Evolutionary conservation across 441 rosid genomes (phyloP), one percentile per base, ranked within the genome.

Genomic region (Metrosideros polymorpha): DNA sequence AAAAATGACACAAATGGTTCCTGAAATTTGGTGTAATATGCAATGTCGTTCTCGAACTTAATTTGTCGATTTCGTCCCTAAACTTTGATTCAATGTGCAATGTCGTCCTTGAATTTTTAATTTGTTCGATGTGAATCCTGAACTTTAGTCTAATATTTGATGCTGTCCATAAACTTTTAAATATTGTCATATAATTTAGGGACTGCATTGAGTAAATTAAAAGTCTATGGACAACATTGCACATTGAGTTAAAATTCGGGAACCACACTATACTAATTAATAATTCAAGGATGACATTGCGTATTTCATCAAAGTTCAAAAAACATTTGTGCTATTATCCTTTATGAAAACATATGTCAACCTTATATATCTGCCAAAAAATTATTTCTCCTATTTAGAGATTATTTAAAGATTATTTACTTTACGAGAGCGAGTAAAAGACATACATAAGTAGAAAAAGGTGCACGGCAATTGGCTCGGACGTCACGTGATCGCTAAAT

Each of bases 201-300:
- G 0, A 57, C 14, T 3, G 0, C 1, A 2, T n/a, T 5, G 17
- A 27, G 3, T 13, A 56, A 27, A 25, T 2, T 56, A 10, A 14
- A 29, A 14, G 1, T 29, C 1, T 17, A 17, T 1, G 2, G 0
- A 61, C 7, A 30, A 61, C 7, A 30, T 4, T 2, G 6, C 9
- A 32, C 0, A 4, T 32, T 63, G 0, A 0, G 0, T 0, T 1
- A 32, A 61, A 63, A 10, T 17, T 30, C 12, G 17, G 0, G 3
- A 63, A 30, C 0, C 6, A 32, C 0, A 0, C 0, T 32, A 3
- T 0, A 2, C 2, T 63, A 8, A 1, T 63, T 63, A 30, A 17
- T 30, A 63, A 0, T 17, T 63, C 0, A 18, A 8, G 0, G 3
- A 63, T 6, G 1, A 61, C 1, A 8, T 17, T 61, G 2, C 0